Evolutionary conservation across 371 early-diverging fungal species (phyloP), one percentile per base, ranked within the genome.

Genomic region (Thermomucor indicae-seudaticae): DNA sequence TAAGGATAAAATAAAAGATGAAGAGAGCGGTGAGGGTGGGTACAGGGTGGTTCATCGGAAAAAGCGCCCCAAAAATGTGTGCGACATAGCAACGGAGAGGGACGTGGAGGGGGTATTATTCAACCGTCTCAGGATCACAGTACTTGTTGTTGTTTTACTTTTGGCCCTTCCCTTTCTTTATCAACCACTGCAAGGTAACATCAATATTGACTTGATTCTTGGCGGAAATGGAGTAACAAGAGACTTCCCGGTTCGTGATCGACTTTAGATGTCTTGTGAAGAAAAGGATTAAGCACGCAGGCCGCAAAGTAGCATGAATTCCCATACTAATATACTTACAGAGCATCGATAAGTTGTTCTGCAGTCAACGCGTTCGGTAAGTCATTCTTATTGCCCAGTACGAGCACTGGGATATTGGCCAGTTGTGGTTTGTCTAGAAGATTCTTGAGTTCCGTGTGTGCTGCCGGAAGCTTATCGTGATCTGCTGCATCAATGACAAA

Each of bases 381-480:
- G 72, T 99, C 99, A 63, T 97, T 98, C 82, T 99, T 99, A 70
- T 98, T 98, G n/a, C 97, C 99, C 23, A 99, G 81, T 27, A 99
- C 95, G 43, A 99, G 82, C 24, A 98, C 87, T 7, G 98, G 98
- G 37, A 97, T 96, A 54, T 84, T 88, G 5, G 88, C 84, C 47
- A 97, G 76, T 61, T 89, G 89, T 19, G 95, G 93, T 61, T 93
- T 93, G 51, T 94, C 93, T 52, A 98, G 68, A 38, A 98, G 64
- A 43, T 76, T 85, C 71, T 91, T 88, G 25, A 98, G 82, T 66
- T 98, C 98, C 25, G 87, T 88, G 45, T 88, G 78, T 14, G 97
- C 96, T 47, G 92, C 92, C 29, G 90, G 90, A 53, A 98, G 57
- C 62, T 95, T 95, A 27, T 84, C 86, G 51, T 85, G 89, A 74